Evolutionary conservation across 768 basidiomycete species (phyloP), one percentile per base, ranked within the genome.

Genomic region (Pisolithus tinctorius): DNA sequence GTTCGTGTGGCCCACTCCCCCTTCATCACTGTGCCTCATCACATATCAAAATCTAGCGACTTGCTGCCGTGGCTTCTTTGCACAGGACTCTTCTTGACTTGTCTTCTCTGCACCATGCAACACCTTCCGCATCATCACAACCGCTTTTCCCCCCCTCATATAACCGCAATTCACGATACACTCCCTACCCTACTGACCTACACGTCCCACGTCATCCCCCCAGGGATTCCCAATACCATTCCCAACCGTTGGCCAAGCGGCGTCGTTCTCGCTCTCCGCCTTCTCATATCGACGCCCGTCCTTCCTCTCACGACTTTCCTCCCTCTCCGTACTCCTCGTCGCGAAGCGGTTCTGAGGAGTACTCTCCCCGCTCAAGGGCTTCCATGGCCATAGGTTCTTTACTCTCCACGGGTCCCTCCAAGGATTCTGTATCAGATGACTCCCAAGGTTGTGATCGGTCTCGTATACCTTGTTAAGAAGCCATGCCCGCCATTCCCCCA

Each of bases 301-400:
- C 54, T 50, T 58, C 52, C 36, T 77, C 59, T 71, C 75, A 62
- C 58, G 76, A 83, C 55, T 72, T 83, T 11, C 83, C 86, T 2
- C 84, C 84, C 4, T 88, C 86, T 6, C 85, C 88, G 1, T 86
- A 85, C 61, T 84, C 83, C 25, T 84, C 85, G 14, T 80, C 83
- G 13, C 77, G 80, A 36, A 84, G 84, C 52, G 79, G 82, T 51
- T 82, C 84, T 14, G 79, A 79, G 45, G 82, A 81, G 55, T 83
- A 79, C 58, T 88, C 86, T 1, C 85, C 86, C 41, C 78, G 83
- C 45, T 82, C 85, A 49, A 74, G 83, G 50, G 80, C 79, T 14
- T 83, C 84, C 36, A 90, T 90, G 88, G 82, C 85, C 41, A 89
- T 91, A 58, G 86, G 84, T 26, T 86, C 86, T 1, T 68, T 91